A percentile compares a stretch with the other conserved stretches of the same genome.
These are phyloP conservation scores for Jamesozyma hellenica DNA, from an alignment of 805 yeast species.

Conservation along the genomic window DNA sequence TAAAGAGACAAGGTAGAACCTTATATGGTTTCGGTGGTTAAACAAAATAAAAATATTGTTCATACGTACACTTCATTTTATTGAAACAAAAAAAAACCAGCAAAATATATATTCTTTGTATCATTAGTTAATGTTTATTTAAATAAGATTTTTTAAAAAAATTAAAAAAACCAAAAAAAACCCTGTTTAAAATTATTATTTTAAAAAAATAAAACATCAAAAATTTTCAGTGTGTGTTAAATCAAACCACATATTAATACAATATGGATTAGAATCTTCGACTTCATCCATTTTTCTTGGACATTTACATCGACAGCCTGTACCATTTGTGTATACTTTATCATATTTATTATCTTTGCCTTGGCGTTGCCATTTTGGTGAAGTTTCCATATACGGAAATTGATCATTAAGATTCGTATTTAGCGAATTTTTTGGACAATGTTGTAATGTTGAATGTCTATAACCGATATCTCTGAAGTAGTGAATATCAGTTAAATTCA, in stretches of 20 bases:
- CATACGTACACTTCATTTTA: not conserved
- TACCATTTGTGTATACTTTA: constrained; percentile 36
- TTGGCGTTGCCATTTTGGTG: constrained; percentile 15
- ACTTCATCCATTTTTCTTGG: constrained; percentile 44
- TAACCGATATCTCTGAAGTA: constrained; percentile 92
- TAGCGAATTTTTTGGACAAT: constrained; percentile 59
- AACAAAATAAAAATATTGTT: constrained; percentile 12
- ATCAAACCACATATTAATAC: constrained; percentile 43
- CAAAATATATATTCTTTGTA: constrained; percentile 3
- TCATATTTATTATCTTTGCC: constrained; percentile 26
- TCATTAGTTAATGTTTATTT: not conserved
- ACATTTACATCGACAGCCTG: constrained; percentile 84
- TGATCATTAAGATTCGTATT: constrained; percentile 5
- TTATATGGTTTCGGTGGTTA: constrained; percentile 99
- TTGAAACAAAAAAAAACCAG: too few relatives aligned
- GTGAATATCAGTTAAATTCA: constrained; percentile 63
- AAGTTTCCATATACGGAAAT: constrained; percentile 32
- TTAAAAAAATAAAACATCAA: too few relatives aligned
- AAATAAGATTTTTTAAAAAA: not conserved
- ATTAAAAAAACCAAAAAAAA: not conserved
- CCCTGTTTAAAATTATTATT: too few relatives aligned
- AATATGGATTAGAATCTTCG: constrained; percentile 45
- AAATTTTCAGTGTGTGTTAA: constrained; percentile 3
- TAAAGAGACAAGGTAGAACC: constrained; percentile 99
- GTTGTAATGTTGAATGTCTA: constrained; percentile 67